Base-by-base conservation (phyloP, 768 basidiomycete species). In the Suillus decipiens region DNA sequence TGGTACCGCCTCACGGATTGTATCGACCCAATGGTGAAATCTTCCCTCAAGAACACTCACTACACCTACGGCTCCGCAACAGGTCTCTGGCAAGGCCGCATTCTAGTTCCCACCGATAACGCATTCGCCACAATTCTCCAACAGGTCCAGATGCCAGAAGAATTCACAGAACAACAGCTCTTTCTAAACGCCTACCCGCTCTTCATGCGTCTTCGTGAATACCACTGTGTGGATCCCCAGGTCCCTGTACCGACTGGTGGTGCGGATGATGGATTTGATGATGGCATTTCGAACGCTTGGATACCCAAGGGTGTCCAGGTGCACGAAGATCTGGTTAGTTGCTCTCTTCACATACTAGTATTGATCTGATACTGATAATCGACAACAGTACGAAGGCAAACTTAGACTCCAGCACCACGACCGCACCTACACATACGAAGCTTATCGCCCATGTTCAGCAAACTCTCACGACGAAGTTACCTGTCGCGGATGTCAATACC, bases 31-130 rank as follows among this genome's bases (percentile, higher is more conserved):
- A 77, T 73, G 59, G 64, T 62, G 2, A 55, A 64, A 33, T 48
- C 70, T 9, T 73, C 74, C 0, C 68, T 75, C 36, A 71, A 75
- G 59, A 75, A 74, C 17, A 65, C 63, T 10, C 74, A 77, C 24
- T 87, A 85, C 70, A 78, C 78, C 3, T 80, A 79, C 0, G 89
- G 89, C 7, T 69, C 77, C 3, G 75, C 89, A 67, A 73, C 71
- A 24, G 89, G 89, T 3, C 75, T 82, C 6, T 90, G 85, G 86
- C 81, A 86, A 63, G 89, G 90, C 4, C 78, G 84, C 22, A 80
- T 88, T 72, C 74, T 86, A 61, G 88, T 89, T 60, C 72, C 72
- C 2, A 71, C 75, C 19, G 63, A 66, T 2, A 8, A 1, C 34
- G 62, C 65, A 11, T 66, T 74, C 19, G 65, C 37, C 24, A 37